Percentiles rank a stretch among this genome's conserved stretches.
phyloP scores from a whole-genome alignment of 768 basidiomycete species.

The Cyclocybe aegerita region DNA sequence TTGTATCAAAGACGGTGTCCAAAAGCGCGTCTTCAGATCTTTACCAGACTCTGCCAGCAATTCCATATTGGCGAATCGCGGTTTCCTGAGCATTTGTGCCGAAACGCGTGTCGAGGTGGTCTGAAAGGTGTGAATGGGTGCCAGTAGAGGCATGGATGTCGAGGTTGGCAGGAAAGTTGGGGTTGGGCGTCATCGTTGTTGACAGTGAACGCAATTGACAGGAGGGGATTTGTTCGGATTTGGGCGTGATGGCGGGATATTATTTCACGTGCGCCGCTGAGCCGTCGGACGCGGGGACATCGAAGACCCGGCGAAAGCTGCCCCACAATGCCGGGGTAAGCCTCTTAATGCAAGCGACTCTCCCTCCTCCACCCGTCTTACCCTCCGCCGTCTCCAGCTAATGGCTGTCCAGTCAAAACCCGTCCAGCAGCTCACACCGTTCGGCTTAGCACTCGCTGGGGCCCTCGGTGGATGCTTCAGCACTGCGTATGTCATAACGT shows the following conservation, averaged over 20 bases:
- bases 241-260: background rate
- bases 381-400: conserved; percentile 9
- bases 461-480: conserved; percentile 93
- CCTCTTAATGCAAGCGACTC: conserved; percentile 12
- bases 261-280: too few relatives aligned
- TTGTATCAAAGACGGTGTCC: background rate
- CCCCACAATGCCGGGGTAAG: conserved; percentile 17
- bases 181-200: conserved; percentile 17
- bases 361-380: conserved; percentile 15
- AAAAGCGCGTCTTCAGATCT: conserved; percentile 8
- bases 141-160: conserved; percentile 23
- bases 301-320: background rate
- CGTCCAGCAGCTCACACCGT: conserved; percentile 74
- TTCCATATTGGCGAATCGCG: conserved; percentile 73
- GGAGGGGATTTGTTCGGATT: background rate
- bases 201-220: background rate
- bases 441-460: conserved; percentile 88
- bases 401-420: conserved; percentile 59
- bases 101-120: conserved; percentile 23
- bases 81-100: conserved; percentile 42
- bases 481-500: conserved; percentile 68
- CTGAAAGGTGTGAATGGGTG: background rate
- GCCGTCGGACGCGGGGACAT: too few relatives aligned
- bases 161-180: conserved; percentile 35
- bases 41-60: conserved; percentile 86